Conservation (phyloP, 2,329 filamentous ascomycete genomes). For the Lecanosticta acicola region DNA sequence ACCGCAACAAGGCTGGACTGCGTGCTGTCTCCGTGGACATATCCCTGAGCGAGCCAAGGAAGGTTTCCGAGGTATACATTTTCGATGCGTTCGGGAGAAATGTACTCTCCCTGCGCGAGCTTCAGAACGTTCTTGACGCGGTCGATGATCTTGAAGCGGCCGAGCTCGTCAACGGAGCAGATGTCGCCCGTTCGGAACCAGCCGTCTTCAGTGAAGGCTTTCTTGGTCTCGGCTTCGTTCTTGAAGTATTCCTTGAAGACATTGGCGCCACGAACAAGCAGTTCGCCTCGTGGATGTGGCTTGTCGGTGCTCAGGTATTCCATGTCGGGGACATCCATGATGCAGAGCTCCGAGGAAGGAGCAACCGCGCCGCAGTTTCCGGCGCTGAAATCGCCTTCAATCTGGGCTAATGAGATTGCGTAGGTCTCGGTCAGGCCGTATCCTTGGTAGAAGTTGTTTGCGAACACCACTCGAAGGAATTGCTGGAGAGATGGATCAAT, state of each 20-base stretch:
- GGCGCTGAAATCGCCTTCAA: slow-evolving; percentile 62
- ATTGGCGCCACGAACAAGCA: slow-evolving; percentile 73
- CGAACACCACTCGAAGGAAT: slow-evolving; percentile 80
- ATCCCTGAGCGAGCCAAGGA: slow-evolving; percentile 71
- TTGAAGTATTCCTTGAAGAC: slow-evolving; percentile 86
- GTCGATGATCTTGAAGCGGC: slow-evolving; percentile 89
- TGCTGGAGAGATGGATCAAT: slow-evolving; percentile 82
- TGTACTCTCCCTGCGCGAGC: slow-evolving; percentile 94
- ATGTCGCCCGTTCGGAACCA: slow-evolving; percentile 99
- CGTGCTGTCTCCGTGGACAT: slow-evolving; percentile 82
- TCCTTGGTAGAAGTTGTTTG: slow-evolving; percentile 73
- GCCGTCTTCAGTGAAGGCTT: slow-evolving; percentile 76
- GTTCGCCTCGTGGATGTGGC: slow-evolving; percentile 82
- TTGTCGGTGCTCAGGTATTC: slow-evolving; percentile 85
- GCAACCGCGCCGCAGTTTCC: slow-evolving; percentile 77
- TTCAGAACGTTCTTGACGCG: slow-evolving; percentile 99
- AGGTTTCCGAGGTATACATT: slow-evolving; percentile 84
- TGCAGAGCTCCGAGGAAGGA: slow-evolving; percentile 65
- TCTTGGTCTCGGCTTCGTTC: slow-evolving; percentile 79
- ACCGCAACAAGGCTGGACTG: slow-evolving; percentile 79
- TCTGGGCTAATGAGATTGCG: slow-evolving; percentile 67
- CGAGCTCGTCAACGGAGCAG: slow-evolving; percentile 73
- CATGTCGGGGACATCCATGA: slow-evolving; percentile 86
- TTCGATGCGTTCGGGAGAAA: slow-evolving; percentile 94
- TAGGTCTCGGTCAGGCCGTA: slow-evolving; percentile 95